phyloP scores from a whole-genome alignment of 148 eudicot genomes.

The Polygonum maritimum region DNA sequence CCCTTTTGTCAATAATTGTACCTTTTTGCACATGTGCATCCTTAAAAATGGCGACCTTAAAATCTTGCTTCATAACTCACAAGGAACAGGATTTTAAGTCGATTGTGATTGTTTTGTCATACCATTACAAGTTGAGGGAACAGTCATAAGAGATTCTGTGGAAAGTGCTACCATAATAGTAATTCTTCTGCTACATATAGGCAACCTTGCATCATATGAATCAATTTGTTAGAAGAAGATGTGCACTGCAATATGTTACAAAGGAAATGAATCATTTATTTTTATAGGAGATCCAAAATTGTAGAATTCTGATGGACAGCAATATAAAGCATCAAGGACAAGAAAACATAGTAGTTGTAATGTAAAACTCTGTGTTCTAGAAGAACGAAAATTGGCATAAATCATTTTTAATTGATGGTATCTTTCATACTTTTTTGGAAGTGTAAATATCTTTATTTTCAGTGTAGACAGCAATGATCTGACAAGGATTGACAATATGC shows the following conservation, averaged over 20 bases:
- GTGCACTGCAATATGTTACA: neutral
- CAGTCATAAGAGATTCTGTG: neutral
- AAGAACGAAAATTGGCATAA: neutral
- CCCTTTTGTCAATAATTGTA: neutral
- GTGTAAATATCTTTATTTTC: neutral
- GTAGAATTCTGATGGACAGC: neutral
- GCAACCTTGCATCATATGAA: neutral
- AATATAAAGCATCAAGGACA: neutral
- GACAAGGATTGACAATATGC: neutral
- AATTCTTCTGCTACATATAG: neutral
- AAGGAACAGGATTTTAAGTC: neutral
- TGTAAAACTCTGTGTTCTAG: neutral
- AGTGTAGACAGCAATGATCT: neutral
- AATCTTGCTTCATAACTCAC: neutral
- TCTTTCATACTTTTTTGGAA: neutral
- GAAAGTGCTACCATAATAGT: neutral
- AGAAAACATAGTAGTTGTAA: neutral
- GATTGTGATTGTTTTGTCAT: neutral
- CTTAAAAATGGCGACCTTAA: neutral
- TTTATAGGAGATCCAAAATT: neutral
- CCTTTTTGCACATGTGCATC: neutral
- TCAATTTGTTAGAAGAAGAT: neutral
- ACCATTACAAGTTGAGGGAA: neutral
- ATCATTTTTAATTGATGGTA: neutral
- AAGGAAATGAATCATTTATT: neutral